phyloP scores from a whole-genome alignment of 306 rosid species.

The Pterocarpus santalinus region DNA sequence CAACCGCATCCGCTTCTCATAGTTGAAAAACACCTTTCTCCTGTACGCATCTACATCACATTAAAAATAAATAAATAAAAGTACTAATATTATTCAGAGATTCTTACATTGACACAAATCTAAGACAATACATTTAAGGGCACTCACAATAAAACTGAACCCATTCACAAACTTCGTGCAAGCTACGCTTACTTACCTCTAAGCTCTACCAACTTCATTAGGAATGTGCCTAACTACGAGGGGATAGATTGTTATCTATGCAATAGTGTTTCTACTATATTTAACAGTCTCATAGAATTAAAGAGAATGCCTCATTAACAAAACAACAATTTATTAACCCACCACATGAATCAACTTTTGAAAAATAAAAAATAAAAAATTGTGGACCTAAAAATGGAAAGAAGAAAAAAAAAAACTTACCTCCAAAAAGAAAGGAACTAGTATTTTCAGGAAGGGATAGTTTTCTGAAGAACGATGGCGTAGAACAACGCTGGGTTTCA shows the following conservation, averaged over 20 bases:
- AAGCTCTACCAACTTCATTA: too few relatives aligned
- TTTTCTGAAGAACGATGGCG: slow-evolving; percentile 38
- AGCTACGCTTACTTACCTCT: too few relatives aligned
- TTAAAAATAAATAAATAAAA: too few relatives aligned
- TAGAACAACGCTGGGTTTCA: slow-evolving; percentile 19
- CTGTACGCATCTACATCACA: slow-evolving; percentile 76
- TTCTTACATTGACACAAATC: too few relatives aligned
- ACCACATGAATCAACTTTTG: background rate
- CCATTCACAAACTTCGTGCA: background rate
- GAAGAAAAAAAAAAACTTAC: slow-evolving; percentile 37
- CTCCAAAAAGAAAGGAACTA: slow-evolving; percentile 61
- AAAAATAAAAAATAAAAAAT: background rate
- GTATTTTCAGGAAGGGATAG: slow-evolving; percentile 63
- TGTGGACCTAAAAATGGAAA: background rate
- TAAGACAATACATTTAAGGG: too few relatives aligned
- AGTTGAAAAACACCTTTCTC: slow-evolving; percentile 88
- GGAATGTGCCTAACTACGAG: too few relatives aligned
- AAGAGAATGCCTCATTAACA: background rate
- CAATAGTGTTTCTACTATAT: too few relatives aligned
- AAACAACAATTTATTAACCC: background rate
- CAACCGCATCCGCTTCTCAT: slow-evolving; percentile 89
- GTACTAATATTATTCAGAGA: too few relatives aligned
- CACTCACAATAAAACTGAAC: too few relatives aligned
- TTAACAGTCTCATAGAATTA: too few relatives aligned
- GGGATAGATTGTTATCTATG: too few relatives aligned